Conservation (phyloP, 2,329 filamentous ascomycete genomes). For the Didymella arachidicola region DNA sequence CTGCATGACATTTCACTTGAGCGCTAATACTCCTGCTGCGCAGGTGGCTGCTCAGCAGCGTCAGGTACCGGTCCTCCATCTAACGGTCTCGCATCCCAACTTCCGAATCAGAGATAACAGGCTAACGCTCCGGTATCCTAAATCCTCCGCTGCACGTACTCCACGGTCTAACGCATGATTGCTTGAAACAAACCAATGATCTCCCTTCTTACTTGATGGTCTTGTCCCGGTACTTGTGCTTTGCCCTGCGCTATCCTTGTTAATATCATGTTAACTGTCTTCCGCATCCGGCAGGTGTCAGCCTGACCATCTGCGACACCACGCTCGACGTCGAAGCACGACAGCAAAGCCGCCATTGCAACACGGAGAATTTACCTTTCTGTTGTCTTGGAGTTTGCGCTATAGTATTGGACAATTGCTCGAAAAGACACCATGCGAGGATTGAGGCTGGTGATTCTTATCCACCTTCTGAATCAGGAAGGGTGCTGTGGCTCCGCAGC, state of each 20-base stretch:
- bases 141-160: constrained; percentile 3
- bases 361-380: constrained; percentile 6
- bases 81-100: neutral
- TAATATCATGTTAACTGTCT: constrained; percentile 8
- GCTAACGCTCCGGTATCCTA: neutral
- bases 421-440: neutral
- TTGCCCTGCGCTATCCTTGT: constrained; percentile 14
- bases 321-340: constrained; percentile 4
- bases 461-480: constrained; percentile 22
- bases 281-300: constrained; percentile 22
- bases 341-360: constrained; percentile 8
- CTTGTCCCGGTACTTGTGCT: constrained; percentile 21
- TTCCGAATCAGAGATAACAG: constrained; percentile 1
- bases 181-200: constrained; percentile 6
- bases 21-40: constrained; percentile 7
- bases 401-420: constrained; percentile 12
- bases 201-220: constrained; percentile 19
- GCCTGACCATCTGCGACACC: constrained; percentile 15
- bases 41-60: neutral
- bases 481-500: neutral
- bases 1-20: constrained; percentile 2
- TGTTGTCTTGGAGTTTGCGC: constrained; percentile 16
- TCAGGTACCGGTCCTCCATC: constrained; percentile 5
- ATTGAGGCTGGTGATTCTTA: constrained; percentile 3
- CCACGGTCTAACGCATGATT: constrained; percentile 4